These are phyloP conservation scores for Darksidea phi DNA, from an alignment of 495 filamentous ascomycete genomes.

Conservation along the genomic window DNA sequence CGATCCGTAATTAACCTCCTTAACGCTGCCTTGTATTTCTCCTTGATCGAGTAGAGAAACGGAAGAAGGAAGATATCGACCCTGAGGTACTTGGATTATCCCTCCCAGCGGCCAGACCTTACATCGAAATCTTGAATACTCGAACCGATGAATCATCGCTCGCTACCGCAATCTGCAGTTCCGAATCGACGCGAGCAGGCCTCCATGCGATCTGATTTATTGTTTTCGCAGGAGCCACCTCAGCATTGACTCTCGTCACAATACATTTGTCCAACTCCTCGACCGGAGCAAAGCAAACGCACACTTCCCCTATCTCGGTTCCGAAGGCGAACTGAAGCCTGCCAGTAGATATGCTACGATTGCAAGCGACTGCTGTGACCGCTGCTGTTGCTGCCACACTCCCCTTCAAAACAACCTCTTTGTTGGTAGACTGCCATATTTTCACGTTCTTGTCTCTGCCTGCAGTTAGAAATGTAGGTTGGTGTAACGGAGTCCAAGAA, in stretches of 20 bases:
- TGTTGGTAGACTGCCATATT: conserved; percentile 59
- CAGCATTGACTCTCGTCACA: conserved; percentile 42
- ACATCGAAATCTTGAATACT: conserved; percentile 47
- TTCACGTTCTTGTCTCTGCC: conserved; percentile 83
- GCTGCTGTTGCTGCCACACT: conserved; percentile 58
- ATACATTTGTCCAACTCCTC: conserved; percentile 47
- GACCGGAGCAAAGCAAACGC: conserved; percentile 44
- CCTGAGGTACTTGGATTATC: no score
- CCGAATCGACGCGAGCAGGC: conserved; percentile 46
- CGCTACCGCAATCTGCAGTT: conserved; percentile 65
- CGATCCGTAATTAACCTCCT: no score
- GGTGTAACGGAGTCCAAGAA: conserved; percentile 66
- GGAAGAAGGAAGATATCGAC: no score
- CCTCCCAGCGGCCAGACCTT: no score
- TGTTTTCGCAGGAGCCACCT: conserved; percentile 59
- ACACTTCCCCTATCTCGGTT: conserved; percentile 56
- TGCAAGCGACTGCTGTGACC: conserved; percentile 76
- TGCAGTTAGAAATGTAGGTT: conserved; percentile 72
- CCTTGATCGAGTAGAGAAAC: no score
- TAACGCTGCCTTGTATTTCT: no score
- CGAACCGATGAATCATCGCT: conserved; percentile 81
- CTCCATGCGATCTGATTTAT: conserved; percentile 78
- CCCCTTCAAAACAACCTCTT: conserved; percentile 49
- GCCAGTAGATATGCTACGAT: conserved; percentile 44
- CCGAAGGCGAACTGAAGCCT: conserved; percentile 65